Conservation (phyloP, 2,329 filamentous ascomycete genomes). For the Corniculantispora saksenae region DNA sequence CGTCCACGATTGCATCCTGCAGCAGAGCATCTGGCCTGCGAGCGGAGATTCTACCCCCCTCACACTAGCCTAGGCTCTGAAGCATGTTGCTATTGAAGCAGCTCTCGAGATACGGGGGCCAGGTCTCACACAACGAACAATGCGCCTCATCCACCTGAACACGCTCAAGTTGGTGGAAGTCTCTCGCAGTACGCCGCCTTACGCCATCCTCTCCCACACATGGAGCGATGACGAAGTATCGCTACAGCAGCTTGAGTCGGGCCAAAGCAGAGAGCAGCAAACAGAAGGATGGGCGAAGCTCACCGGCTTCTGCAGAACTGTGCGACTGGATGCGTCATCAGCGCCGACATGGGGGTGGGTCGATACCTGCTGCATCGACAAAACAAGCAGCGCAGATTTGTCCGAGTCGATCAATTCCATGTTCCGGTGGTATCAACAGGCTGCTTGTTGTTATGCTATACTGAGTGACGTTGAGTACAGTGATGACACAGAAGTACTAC, state of each 20-base stretch:
- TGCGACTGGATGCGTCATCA: slow-evolving; percentile 23
- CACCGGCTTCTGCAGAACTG: not conserved
- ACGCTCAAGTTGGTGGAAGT: too few relatives aligned
- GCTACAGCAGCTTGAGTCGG: not conserved
- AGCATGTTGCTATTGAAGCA: too few relatives aligned
- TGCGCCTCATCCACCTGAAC: too few relatives aligned
- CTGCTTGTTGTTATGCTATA: slow-evolving; percentile 28
- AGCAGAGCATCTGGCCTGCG: too few relatives aligned
- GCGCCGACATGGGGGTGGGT: slow-evolving; percentile 24
- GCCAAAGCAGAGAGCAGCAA: not conserved
- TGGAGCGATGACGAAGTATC: slow-evolving; percentile 21
- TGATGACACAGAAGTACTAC: not conserved
- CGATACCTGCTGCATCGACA: slow-evolving; percentile 34
- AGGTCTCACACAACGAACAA: too few relatives aligned
- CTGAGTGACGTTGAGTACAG: not conserved
- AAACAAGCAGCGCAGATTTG: slow-evolving; percentile 27
- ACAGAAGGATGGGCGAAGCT: not conserved
- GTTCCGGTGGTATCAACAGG: slow-evolving; percentile 26
- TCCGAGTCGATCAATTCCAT: slow-evolving; percentile 31
- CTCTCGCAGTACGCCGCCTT: too few relatives aligned
- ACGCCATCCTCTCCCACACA: slow-evolving; percentile 29
- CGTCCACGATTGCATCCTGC: too few relatives aligned
- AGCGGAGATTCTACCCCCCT: too few relatives aligned
- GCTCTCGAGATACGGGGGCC: too few relatives aligned
- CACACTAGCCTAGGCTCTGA: too few relatives aligned